phyloP scores from a whole-genome alignment of 345 rosid genomes.

The Moricandia arvensis region DNA sequence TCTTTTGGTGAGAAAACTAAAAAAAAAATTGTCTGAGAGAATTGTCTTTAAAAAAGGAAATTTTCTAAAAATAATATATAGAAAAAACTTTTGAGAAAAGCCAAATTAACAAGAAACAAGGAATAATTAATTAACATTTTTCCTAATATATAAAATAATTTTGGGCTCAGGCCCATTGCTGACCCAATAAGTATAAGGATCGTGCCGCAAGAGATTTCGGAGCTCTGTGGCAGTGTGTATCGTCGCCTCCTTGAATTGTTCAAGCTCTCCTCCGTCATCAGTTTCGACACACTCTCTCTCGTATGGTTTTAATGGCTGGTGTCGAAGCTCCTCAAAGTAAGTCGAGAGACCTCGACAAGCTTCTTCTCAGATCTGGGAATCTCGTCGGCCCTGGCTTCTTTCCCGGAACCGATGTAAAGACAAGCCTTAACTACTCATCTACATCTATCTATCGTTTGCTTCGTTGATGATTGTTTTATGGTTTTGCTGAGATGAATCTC shows the following conservation, averaged over 20 bases:
- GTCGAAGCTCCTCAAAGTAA: constrained; percentile 49
- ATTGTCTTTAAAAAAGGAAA: no score
- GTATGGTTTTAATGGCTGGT: constrained; percentile 49
- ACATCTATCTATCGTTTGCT: background rate
- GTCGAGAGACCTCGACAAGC: constrained; percentile 91
- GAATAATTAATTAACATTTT: background rate
- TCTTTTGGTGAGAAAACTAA: no score
- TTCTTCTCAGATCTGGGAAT: constrained; percentile 87
- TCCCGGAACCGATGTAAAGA: constrained; percentile 62
- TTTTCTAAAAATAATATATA: no score
- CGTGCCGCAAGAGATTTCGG: background rate
- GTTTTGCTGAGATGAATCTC: background rate
- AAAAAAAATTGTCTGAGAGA: no score
- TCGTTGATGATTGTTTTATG: background rate
- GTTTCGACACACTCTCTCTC: constrained; percentile 2
- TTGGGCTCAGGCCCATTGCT: constrained; percentile 30
- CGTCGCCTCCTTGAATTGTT: constrained; percentile 8
- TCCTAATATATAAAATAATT: background rate
- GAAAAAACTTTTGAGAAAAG: background rate
- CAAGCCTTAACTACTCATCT: background rate
- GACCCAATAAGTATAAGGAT: constrained; percentile 17
- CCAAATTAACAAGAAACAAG: background rate
- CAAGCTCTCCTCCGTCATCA: constrained; percentile 31
- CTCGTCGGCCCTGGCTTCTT: constrained; percentile 75
- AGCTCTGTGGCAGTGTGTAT: constrained; percentile 29